Conservation (phyloP, 352 stramenopile genomes). For the Phytophthora foliorum region DNA sequence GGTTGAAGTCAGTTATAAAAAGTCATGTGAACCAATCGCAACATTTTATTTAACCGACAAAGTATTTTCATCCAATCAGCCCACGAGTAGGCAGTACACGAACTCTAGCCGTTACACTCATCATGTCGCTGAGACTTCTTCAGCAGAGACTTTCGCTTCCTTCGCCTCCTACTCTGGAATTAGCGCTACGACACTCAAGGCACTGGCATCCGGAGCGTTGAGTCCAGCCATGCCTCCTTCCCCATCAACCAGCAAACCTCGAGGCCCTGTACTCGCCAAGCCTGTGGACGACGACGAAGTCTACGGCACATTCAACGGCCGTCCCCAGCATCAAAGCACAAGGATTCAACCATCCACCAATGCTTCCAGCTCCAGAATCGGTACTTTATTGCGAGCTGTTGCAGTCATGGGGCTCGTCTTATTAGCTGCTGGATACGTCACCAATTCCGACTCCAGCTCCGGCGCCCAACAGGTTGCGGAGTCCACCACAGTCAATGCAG, state of each 20-base stretch:
- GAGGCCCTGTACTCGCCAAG: conserved; percentile 24
- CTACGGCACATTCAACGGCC: conserved; percentile 34
- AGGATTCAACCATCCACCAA: conserved; percentile 6
- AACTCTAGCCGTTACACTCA: conserved; percentile 6
- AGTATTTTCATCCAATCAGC: conserved; percentile 2
- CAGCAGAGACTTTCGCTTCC: conserved; percentile 1
- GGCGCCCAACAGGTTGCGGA: not conserved
- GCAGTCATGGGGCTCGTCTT: conserved; percentile 20
- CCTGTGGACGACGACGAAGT: conserved; percentile 25
- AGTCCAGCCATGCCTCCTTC: conserved; percentile 8
- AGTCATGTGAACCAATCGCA: not conserved
- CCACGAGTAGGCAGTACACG: not conserved
- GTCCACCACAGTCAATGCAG: not conserved
- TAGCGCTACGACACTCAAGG: not conserved
- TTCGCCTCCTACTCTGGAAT: conserved; percentile 13
- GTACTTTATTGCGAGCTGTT: conserved; percentile 16
- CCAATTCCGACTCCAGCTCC: conserved; percentile 7
- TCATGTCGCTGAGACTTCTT: not conserved
- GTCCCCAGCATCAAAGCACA: conserved; percentile 4
- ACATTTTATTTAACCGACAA: not conserved
- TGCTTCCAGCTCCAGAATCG: conserved; percentile 2
- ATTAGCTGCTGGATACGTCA: conserved; percentile 22
- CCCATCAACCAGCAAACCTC: conserved; percentile 13
- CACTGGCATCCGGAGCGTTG: not conserved
- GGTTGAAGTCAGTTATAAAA: not conserved